A percentile compares a stretch with the other conserved stretches of the same genome.
phyloP scores from a whole-genome alignment of 805 yeast genomes.

The Yamadazyma sp. region DNA sequence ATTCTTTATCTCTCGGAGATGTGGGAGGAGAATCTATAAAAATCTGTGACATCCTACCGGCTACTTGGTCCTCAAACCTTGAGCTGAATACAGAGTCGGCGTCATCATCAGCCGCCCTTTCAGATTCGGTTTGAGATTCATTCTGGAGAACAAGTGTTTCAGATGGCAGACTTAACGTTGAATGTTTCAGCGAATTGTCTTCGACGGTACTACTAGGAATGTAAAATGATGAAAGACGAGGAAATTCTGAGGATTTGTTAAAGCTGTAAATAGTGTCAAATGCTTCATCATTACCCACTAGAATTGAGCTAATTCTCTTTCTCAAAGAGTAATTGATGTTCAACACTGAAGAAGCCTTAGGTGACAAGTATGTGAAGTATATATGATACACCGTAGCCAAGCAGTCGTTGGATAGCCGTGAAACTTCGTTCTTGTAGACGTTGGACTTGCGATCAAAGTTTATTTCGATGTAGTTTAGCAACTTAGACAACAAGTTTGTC shows the following conservation, averaged over 20 bases:
- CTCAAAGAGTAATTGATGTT: slow-evolving; percentile 62
- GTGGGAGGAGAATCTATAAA: slow-evolving; percentile 6
- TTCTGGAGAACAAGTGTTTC: not conserved
- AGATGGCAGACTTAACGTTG: not conserved
- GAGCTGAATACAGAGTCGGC: slow-evolving; percentile 10
- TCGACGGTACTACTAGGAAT: not conserved
- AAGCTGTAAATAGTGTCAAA: slow-evolving; percentile 8
- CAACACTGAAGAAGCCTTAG: slow-evolving; percentile 66
- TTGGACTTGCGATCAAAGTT: not conserved
- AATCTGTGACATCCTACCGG: too few relatives aligned
- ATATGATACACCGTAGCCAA: slow-evolving; percentile 62
- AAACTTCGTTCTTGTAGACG: slow-evolving; percentile 5
- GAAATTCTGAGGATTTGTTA: slow-evolving; percentile 1
- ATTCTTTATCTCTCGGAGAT: slow-evolving; percentile 14
- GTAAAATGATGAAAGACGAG: not conserved
- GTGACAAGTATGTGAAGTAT: slow-evolving; percentile 62
- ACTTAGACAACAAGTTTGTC: slow-evolving; percentile 24
- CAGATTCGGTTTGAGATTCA: not conserved
- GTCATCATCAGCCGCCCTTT: not conserved
- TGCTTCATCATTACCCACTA: slow-evolving; percentile 14
- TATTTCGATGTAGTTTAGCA: slow-evolving; percentile 10
- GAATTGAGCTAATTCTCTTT: slow-evolving; percentile 36
- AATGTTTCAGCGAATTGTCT: not conserved
- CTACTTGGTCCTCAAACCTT: not conserved
- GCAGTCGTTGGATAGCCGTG: slow-evolving; percentile 49